phyloP scores from a whole-genome alignment of 2,329 filamentous ascomycete species.

The Fusarium sulawesiense region DNA sequence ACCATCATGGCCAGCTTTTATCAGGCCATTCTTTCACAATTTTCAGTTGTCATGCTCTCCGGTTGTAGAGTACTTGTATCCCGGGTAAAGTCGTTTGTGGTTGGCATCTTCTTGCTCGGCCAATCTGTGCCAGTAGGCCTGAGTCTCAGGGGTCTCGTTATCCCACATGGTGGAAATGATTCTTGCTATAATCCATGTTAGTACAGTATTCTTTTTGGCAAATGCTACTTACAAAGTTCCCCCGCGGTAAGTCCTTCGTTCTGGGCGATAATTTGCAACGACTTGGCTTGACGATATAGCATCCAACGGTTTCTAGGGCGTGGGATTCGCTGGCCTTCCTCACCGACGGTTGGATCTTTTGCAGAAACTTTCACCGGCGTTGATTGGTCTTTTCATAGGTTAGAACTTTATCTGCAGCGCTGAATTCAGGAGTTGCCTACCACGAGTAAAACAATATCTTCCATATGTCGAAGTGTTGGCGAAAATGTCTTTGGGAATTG shows the following conservation, averaged over 20 bases:
- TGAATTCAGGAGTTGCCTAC: slow-evolving; percentile 20
- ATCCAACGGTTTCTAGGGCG: slow-evolving; percentile 51
- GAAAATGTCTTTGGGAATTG: slow-evolving; percentile 27
- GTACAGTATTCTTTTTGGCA: not conserved
- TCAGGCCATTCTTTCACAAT: not conserved
- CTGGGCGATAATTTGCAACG: slow-evolving; percentile 37
- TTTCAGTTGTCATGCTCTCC: not conserved
- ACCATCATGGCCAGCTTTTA: not conserved
- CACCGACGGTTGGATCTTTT: not conserved
- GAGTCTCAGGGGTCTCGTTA: slow-evolving; percentile 39
- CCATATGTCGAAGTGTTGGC: slow-evolving; percentile 30
- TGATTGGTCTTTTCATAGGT: not conserved
- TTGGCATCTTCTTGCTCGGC: slow-evolving; percentile 43
- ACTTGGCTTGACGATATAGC: slow-evolving; percentile 49
- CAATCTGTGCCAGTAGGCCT: slow-evolving; percentile 38
- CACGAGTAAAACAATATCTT: slow-evolving; percentile 33
- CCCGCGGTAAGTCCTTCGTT: slow-evolving; percentile 45
- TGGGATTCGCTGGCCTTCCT: slow-evolving; percentile 35
- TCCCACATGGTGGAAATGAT: slow-evolving; percentile 48
- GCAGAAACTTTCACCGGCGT: not conserved
- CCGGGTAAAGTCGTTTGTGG: slow-evolving; percentile 46
- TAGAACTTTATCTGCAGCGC: not conserved
- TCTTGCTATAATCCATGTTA: slow-evolving; percentile 39
- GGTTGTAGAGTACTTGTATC: slow-evolving; percentile 31
- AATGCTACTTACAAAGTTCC: slow-evolving; percentile 47